These are phyloP conservation scores for Coix lacrymajobi DNA, from an alignment of 176 grass and related monocot genomes.

Conservation along the genomic window DNA sequence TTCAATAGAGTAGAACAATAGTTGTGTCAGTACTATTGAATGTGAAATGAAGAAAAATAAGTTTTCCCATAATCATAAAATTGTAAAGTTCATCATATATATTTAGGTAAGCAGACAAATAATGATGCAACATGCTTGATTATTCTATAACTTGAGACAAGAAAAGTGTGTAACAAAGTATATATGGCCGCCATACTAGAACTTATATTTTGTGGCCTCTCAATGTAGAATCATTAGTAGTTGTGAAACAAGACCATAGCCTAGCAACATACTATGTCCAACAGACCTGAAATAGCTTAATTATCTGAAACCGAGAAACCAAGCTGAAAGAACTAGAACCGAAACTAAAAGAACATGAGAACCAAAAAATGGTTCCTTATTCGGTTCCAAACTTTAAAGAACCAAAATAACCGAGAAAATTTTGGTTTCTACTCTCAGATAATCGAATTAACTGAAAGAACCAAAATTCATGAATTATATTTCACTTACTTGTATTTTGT, in stretches of 20 bases:
- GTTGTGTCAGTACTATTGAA: not conserved
- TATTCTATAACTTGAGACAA: not conserved
- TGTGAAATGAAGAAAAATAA: not conserved
- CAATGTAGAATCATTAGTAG: not conserved
- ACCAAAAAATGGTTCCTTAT: too few relatives aligned
- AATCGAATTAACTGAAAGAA: too few relatives aligned
- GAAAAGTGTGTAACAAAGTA: not conserved
- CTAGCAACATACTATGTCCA: not conserved
- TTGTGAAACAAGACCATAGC: not conserved
- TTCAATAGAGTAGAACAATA: not conserved
- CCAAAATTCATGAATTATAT: too few relatives aligned
- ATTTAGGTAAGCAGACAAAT: not conserved
- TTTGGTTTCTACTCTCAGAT: too few relatives aligned
- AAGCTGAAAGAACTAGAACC: too few relatives aligned
- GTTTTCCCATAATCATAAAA: not conserved
- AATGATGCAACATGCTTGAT: not conserved
- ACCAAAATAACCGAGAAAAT: too few relatives aligned
- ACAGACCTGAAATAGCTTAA: not conserved
- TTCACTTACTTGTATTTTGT: too few relatives aligned
- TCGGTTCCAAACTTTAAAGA: too few relatives aligned
- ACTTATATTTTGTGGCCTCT: not conserved
- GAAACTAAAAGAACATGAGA: too few relatives aligned
- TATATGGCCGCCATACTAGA: not conserved
- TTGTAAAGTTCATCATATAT: not conserved
- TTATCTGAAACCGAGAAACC: too few relatives aligned